Percentiles rank a stretch among this genome's conserved stretches.
Evolutionary conservation across 2,329 filamentous ascomycete genomes (phyloP).

Genomic region (Metarhizium rileyi): DNA sequence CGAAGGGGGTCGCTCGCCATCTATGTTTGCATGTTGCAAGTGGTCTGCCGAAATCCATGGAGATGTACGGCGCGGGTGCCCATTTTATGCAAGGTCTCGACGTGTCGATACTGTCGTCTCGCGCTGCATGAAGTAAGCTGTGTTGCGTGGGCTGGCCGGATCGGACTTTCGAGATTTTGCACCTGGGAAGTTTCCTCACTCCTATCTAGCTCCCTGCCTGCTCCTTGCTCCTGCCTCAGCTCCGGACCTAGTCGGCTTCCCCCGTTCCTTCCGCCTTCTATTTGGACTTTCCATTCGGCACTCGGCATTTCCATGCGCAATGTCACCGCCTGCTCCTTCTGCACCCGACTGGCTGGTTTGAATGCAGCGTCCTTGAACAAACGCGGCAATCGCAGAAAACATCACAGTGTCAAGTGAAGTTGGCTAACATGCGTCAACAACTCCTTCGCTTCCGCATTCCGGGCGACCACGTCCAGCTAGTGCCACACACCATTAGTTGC

Average conservation of each 20-base stretch:
- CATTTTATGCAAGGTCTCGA: too few species aligned
- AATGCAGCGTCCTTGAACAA: too few species aligned
- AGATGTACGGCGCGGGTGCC: not conserved
- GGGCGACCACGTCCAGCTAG: not conserved
- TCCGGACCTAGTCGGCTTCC: not conserved
- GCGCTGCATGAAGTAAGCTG: not conserved
- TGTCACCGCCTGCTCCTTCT: not conserved
- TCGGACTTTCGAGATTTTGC: not conserved
- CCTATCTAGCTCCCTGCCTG: not conserved
- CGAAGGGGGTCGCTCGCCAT: not conserved
- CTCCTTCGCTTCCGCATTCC: not conserved
- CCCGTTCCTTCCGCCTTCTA: not conserved
- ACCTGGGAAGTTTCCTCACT: not conserved
- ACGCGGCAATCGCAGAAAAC: not conserved
- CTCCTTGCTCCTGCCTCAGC: not conserved
- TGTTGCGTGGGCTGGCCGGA: not conserved
- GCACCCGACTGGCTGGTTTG: not conserved
- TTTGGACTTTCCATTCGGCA: not conserved
- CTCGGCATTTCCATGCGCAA: not conserved
- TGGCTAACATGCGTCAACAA: not conserved
- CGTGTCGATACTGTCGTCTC: too few species aligned
- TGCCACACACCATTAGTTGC: not conserved
- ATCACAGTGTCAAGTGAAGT: not conserved
- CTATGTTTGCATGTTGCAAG: not conserved
- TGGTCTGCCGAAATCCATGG: too few species aligned